Percentiles rank a stretch among this genome's conserved stretches.
Conservation (phyloP, 176 grass and related monocot species). For the Puya raimondii region DNA sequence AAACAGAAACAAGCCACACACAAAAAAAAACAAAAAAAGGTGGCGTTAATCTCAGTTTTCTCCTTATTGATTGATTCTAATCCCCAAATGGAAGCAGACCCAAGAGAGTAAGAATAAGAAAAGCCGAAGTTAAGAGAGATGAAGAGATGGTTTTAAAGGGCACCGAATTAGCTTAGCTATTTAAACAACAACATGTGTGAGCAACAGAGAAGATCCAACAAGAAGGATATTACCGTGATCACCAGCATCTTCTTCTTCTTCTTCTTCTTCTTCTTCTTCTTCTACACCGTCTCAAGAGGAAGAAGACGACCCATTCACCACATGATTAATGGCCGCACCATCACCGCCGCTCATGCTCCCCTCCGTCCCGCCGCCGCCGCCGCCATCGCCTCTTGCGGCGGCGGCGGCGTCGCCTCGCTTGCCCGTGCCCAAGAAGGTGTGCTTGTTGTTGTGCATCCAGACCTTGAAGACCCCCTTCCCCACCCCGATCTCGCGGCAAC, state of each 20-base stretch:
- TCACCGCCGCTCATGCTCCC: not conserved
- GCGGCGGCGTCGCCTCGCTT: slow-evolving; percentile 19
- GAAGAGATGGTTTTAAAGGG: no score
- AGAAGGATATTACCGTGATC: not conserved
- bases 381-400: not conserved
- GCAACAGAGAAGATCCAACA: not conserved
- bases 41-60: no score
- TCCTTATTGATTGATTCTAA: no score
- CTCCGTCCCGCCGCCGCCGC: not conserved
- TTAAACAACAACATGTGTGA: no score
- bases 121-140: no score
- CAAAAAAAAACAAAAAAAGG: no score
- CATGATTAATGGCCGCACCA: not conserved
- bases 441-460: slow-evolving; percentile 99
- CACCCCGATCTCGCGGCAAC: slow-evolving; percentile 87
- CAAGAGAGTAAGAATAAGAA: no score
- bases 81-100: no score
- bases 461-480: slow-evolving; percentile 95
- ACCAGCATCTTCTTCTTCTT: not conserved
- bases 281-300: slow-evolving; percentile 9
- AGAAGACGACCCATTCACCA: slow-evolving; percentile 27
- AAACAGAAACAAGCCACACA: no score
- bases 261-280: not conserved
- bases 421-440: slow-evolving; percentile 58
- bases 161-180: no score